Conservation (phyloP, 108 stramenopile genomes). For the Aurantiochytrium sp. region DNA sequence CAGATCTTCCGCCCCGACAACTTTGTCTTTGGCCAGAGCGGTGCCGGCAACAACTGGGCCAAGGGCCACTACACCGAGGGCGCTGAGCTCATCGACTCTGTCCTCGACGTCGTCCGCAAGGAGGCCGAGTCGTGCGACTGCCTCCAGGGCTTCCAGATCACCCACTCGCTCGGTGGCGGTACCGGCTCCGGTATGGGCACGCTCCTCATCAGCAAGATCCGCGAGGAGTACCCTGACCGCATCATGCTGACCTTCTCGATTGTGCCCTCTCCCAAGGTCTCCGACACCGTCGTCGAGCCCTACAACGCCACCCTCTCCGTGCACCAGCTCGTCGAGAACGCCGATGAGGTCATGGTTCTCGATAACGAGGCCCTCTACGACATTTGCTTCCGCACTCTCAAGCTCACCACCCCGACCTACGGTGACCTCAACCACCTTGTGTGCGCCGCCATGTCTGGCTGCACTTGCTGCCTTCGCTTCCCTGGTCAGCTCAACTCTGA, state of each 20-base stretch:
- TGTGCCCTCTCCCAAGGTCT: conserved; percentile 85
- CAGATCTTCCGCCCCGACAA: conserved; percentile 84
- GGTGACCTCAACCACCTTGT: conserved; percentile 88
- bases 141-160: conserved; percentile 78
- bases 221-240: conserved; percentile 52
- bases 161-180: conserved; percentile 85
- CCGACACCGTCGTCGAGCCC: conserved; percentile 88
- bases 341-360: conserved; percentile 86
- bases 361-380: conserved; percentile 94
- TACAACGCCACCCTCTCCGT: conserved; percentile 94
- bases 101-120: conserved; percentile 85
- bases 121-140: conserved; percentile 80
- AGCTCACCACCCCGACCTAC: conserved; percentile 79
- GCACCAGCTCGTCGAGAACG: conserved; percentile 91
- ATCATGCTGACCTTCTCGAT: conserved; percentile 82
- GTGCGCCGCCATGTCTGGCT: conserved; percentile 83
- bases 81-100: conserved; percentile 83
- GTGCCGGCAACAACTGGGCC: conserved; percentile 81
- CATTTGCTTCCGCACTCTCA: conserved; percentile 84
- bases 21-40: conserved; percentile 85
- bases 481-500: conserved; percentile 97
- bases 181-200: conserved; percentile 87
- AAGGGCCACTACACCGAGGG: conserved; percentile 95
- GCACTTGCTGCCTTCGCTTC: conserved; percentile 90
- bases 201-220: neutral